Evolutionary conservation across 495 filamentous ascomycete species (phyloP), one percentile per base, ranked within the genome.

Genomic region (Pseudevernia furfuracea): DNA sequence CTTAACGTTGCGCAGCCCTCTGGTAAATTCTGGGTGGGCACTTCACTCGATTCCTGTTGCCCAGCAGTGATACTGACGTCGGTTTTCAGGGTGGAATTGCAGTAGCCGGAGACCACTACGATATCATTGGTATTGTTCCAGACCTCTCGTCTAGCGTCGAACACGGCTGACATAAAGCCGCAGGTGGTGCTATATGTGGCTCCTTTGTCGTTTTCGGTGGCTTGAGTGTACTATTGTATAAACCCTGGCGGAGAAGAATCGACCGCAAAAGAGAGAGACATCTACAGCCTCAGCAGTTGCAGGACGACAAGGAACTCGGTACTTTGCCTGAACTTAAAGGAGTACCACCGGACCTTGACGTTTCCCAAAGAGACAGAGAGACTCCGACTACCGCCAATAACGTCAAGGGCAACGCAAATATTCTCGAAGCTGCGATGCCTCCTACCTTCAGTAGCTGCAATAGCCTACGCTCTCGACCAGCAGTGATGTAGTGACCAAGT

Each of bases 131-230:
- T 77, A 66, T 38, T 7, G 73, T 6, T 6, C 37, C 37, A 39
- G 2, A 36, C 32, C 9, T 30, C 59, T 30, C 14, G 52, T 43
- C 17, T 53, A 17, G 11, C 6, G 17, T 59, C 23, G 6, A 49
- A 58, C 38, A 53, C n/a, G 21, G 41, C 65, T 71, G 34, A 71
- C 65, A 37, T 71, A 67, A 71, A 21, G 44, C 17, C 17, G 6
- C 19, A 71, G 69, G 69, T 44, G 92, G 88, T 14, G 80, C 78
- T 11, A 96, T 97, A 25, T 95, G 90, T 67, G 90, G 85, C 5
- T 79, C 88, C 1, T 97, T 97, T 68, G 72, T 96, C 11, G 68
- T 96, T 0, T 86, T 89, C 49, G 93, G 92, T 1, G 72, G 80
- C 0, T 71, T 87, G 6, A 90, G 89, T 59, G 84, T 94, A 0